phyloP scores from a whole-genome alignment of 768 basidiomycete genomes.

The Lentinula sp. region DNA sequence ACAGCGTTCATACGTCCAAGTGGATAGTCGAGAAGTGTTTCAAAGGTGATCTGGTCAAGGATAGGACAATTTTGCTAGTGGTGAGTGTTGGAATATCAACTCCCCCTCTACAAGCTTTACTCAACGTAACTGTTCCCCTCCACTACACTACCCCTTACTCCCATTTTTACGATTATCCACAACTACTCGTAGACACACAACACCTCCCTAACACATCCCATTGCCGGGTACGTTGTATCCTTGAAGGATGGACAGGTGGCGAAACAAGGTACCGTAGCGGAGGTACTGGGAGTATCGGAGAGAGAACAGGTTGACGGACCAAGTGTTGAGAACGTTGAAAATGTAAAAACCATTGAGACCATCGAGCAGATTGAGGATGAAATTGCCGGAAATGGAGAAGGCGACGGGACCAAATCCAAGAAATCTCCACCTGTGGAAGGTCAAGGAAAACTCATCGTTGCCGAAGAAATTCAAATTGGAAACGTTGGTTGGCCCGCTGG shows the following conservation, averaged over 20 bases:
- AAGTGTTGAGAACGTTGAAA: slow-evolving; percentile 22
- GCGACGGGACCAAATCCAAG: slow-evolving; percentile 13
- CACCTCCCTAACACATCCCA: slow-evolving; percentile 44
- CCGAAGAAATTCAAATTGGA: slow-evolving; percentile 58
- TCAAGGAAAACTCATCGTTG: slow-evolving; percentile 59
- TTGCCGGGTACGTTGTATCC: slow-evolving; percentile 54
- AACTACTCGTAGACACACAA: slow-evolving; percentile 32
- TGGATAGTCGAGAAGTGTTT: slow-evolving; percentile 80
- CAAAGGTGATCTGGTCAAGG: slow-evolving; percentile 67
- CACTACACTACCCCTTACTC: not conserved
- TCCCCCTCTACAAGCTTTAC: not conserved
- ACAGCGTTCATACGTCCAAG: slow-evolving; percentile 70
- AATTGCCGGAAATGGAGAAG: slow-evolving; percentile 15
- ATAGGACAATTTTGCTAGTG: slow-evolving; percentile 81
- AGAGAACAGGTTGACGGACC: slow-evolving; percentile 22
- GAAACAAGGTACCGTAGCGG: slow-evolving; percentile 43
- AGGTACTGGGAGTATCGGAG: slow-evolving; percentile 24
- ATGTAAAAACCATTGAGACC: slow-evolving; percentile 20
- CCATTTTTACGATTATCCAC: not conserved
- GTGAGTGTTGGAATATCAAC: slow-evolving; percentile 24
- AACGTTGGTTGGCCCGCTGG: slow-evolving; percentile 48
- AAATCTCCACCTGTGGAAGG: slow-evolving; percentile 3
- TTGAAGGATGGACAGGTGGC: slow-evolving; percentile 50
- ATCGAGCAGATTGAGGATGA: slow-evolving; percentile 13
- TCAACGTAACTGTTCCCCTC: not conserved